These are phyloP conservation scores for Mucor indicus DNA, from an alignment of 371 early-diverging fungal genomes.

Conservation along the genomic window DNA sequence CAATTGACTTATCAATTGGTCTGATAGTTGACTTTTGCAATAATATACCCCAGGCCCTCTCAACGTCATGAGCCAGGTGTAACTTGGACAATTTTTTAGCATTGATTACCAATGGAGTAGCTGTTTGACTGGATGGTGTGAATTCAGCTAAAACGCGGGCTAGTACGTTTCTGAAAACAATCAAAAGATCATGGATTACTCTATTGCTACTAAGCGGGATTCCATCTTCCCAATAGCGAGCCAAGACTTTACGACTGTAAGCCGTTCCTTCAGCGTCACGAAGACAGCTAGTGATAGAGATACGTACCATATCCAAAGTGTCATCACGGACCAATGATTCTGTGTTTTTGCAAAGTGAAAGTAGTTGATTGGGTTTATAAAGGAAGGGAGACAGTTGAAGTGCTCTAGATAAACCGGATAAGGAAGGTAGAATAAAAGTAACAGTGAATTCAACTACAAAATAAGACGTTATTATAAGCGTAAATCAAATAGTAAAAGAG, in stretches of 20 bases:
- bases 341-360: constrained; percentile 46
- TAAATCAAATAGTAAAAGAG: too few species aligned
- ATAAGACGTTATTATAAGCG: neutral
- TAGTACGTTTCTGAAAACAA: constrained; percentile 50
- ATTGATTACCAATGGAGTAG: constrained; percentile 1
- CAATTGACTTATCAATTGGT: neutral
- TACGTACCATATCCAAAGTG: constrained; percentile 50
- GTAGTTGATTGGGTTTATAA: constrained; percentile 46
- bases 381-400: constrained; percentile 56
- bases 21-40: neutral
- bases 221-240: constrained; percentile 46
- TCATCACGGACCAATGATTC: constrained; percentile 54
- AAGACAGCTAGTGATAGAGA: constrained; percentile 47
- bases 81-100: constrained; percentile 1
- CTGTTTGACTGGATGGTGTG: constrained; percentile 5
- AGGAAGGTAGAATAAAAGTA: constrained; percentile 63
- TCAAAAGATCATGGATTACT: constrained; percentile 51
- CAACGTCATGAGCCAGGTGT: constrained; percentile 32
- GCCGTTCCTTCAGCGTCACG: constrained; percentile 32
- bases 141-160: constrained; percentile 39
- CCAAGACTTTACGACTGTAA: constrained; percentile 51
- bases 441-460: constrained; percentile 50
- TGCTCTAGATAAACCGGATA: constrained; percentile 64
- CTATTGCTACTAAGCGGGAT: constrained; percentile 52
- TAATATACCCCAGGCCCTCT: constrained; percentile 10